Conservation (phyloP, 2,329 filamentous ascomycete genomes). For the Huntiella bhutanensis region DNA sequence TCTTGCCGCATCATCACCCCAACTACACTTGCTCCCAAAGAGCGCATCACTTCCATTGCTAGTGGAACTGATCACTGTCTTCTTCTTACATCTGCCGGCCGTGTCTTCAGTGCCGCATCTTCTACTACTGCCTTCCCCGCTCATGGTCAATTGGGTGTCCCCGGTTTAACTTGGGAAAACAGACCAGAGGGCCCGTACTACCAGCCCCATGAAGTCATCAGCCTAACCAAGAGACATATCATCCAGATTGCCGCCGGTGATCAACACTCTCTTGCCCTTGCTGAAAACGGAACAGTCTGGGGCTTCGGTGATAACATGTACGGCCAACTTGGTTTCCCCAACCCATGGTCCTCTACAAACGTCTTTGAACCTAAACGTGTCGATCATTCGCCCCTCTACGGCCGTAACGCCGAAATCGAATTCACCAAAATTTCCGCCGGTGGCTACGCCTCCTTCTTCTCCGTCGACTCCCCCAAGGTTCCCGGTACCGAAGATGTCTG, state of each 20-base stretch:
- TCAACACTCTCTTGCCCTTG: constrained; percentile 64
- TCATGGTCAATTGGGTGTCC: constrained; percentile 72
- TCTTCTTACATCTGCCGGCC: constrained; percentile 65
- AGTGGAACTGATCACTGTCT: constrained; percentile 74
- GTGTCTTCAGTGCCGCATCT: constrained; percentile 75
- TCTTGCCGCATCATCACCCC: constrained; percentile 53
- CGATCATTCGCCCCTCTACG: constrained; percentile 3
- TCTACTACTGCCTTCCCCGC: constrained; percentile 60
- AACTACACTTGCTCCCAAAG: constrained; percentile 41
- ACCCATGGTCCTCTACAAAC: constrained; percentile 37
- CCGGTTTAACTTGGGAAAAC: constrained; percentile 62
- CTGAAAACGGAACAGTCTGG: constrained; percentile 60
- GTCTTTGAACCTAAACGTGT: constrained; percentile 2
- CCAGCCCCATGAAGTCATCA: constrained; percentile 58
- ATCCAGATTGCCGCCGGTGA: constrained; percentile 66
- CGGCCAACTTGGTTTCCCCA: constrained; percentile 77
- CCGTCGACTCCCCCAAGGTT: constrained; percentile 31
- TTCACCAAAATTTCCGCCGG: constrained; percentile 49
- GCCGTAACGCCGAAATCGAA: constrained; percentile 3
- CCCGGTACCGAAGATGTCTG: constrained; percentile 56
- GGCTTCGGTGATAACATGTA: constrained; percentile 78
- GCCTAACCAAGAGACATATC: constrained; percentile 52
- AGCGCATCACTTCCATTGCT: constrained; percentile 55
- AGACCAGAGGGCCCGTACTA: constrained; percentile 64
- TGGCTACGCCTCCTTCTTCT: constrained; percentile 73